Base-by-base conservation (phyloP, 2,329 filamentous ascomycete genomes). In the Chrysoporthe austroafricana region DNA sequence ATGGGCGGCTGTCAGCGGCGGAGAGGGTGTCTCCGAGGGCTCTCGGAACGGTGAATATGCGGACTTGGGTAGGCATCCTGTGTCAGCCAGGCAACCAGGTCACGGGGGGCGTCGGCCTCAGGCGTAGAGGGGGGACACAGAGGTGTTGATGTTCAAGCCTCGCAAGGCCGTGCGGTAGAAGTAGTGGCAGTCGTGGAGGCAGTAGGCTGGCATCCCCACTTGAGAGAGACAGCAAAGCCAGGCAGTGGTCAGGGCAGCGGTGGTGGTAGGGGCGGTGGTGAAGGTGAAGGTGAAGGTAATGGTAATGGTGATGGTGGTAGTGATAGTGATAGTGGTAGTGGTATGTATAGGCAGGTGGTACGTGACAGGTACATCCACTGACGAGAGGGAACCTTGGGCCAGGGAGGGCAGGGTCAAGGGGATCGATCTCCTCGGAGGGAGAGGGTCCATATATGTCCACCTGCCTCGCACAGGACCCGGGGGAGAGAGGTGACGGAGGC, bases 81-180 rank as follows among this genome's bases (percentile, higher is more conserved):
- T 78, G 79, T 86, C 77, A 86, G 84, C 74, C 79, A 74, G 75
- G 70, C 26, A 74, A 73, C 71, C 77, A 13, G 42, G 13, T n/a
- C 11, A 14, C 36, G 18, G 18, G 9, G 13, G 39, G 11, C 21
- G 16, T 18, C 36, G 26, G 0, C 21, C 74, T 85, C 83, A 93
- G 80, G 85, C 86, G 83, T 93, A 93, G 65, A 93, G 83, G 73
- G 91, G 90, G 72, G 91, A 93, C 79, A 97, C 88, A 75, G 83
- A 86, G 74, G 92, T 96, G 81, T 89, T 87, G 74, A 97, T 89
- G 76, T 91, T 95, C 74, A 97, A 84, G 77, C 94, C 90, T 84
- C 92, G 92, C 82, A 97, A 83, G 77, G 92, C 91, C 79, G 90
- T 96, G 84, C 92, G 92, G 84, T 92, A 96, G 82, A 97, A 96